These are phyloP conservation scores for Diaporthe aspalathi DNA, from an alignment of 2,329 filamentous ascomycete species.

Conservation along the genomic window DNA sequence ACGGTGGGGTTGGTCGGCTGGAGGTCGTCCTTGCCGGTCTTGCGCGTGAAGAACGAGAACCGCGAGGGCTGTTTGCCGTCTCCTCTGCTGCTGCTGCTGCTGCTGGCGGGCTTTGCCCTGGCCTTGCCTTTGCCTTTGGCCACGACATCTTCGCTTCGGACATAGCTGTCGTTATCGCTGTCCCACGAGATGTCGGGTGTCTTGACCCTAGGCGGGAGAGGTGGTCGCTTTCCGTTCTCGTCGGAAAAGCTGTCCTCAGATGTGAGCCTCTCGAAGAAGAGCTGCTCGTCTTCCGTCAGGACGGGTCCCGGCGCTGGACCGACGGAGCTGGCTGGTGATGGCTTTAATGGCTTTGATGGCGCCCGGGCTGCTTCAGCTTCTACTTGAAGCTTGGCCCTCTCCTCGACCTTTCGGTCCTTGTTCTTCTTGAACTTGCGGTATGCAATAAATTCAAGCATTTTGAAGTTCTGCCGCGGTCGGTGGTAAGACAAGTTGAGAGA, in stretches of 20 bases:
- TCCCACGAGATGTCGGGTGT: conserved; percentile 64
- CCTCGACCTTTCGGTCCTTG: conserved; percentile 47
- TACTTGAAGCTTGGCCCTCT: conserved; percentile 54
- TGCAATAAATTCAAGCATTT: conserved; percentile 72
- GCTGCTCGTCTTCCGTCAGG: conserved; percentile 67
- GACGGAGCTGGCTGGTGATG: conserved; percentile 15
- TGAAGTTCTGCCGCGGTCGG: conserved; percentile 38
- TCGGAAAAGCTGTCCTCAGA: conserved; percentile 53
- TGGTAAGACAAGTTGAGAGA: conserved; percentile 3
- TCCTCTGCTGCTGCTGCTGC: conserved; percentile 40
- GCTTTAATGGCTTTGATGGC: conserved; percentile 5
- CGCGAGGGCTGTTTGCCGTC: conserved; percentile 51
- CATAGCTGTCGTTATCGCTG: conserved; percentile 52
- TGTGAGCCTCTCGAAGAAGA: conserved; percentile 68
- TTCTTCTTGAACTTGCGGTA: conserved; percentile 72
- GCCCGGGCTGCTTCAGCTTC: conserved; percentile 44
- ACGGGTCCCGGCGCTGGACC: conserved; percentile 54
- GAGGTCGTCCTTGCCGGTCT: conserved; percentile 46
- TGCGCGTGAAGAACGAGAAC: conserved; percentile 54
- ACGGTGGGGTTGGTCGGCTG: conserved; percentile 53
- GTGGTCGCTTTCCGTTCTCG: conserved; percentile 60
- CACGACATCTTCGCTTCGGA: conserved; percentile 44
- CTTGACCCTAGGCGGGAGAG: conserved; percentile 65
- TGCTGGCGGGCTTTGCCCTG: conserved; percentile 44
- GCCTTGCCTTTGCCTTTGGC: conserved; percentile 48